Evolutionary conservation across 1,284 basidiomycete genomes (phyloP).

Genomic region (Marasmius tenuissimus): DNA sequence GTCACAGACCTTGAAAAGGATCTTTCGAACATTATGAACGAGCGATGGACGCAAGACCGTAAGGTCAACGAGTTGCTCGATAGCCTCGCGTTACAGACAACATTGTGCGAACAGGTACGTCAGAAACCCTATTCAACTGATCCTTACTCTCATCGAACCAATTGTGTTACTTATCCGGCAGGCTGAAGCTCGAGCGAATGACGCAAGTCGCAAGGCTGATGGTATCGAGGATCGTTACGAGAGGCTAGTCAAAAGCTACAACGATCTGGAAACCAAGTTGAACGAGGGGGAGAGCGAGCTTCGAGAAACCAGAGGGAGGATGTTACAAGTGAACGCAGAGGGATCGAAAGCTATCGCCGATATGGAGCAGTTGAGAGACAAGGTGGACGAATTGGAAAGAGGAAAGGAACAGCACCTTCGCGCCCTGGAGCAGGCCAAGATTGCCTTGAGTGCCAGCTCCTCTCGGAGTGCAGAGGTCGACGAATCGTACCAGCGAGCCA

Average conservation of each 20-base stretch:
- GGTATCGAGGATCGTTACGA: slow-evolving; percentile 81
- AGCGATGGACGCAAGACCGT: slow-evolving; percentile 68
- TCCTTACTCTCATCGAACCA: neutral
- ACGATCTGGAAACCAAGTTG: slow-evolving; percentile 71
- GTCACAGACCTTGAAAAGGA: slow-evolving; percentile 80
- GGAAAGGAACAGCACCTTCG: slow-evolving; percentile 83
- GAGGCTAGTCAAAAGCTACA: slow-evolving; percentile 67
- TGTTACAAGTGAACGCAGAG: slow-evolving; percentile 75
- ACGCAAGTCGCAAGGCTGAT: slow-evolving; percentile 82
- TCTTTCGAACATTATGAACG: slow-evolving; percentile 64
- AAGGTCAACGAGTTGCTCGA: slow-evolving; percentile 76
- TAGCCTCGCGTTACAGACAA: slow-evolving; percentile 73
- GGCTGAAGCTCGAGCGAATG: slow-evolving; percentile 79
- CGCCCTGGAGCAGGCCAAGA: slow-evolving; percentile 83
- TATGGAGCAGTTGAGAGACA: slow-evolving; percentile 59
- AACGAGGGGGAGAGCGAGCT: slow-evolving; percentile 65
- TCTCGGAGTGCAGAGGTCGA: slow-evolving; percentile 84
- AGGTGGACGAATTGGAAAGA: slow-evolving; percentile 70
- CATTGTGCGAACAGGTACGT: slow-evolving; percentile 62
- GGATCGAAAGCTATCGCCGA: slow-evolving; percentile 84
- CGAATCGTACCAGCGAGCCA: slow-evolving; percentile 66
- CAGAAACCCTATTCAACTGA: neutral
- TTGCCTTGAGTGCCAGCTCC: slow-evolving; percentile 75
- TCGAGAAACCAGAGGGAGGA: slow-evolving; percentile 78
- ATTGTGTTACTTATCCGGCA: neutral